phyloP scores from a whole-genome alignment of 768 basidiomycete species.

The Lactifluus subvellereus region DNA sequence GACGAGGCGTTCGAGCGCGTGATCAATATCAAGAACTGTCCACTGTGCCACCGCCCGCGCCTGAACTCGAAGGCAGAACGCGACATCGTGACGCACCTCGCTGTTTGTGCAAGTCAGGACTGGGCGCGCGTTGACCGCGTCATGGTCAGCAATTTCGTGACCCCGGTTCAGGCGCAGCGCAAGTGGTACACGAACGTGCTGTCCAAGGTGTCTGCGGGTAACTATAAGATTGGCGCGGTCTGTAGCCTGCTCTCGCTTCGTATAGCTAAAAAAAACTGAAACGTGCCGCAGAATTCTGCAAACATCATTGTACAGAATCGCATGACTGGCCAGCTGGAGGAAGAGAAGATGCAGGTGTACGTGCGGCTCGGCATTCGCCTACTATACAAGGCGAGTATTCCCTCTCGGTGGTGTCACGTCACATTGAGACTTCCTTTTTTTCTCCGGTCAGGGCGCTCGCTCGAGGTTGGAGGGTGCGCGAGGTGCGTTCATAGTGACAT shows the following conservation, averaged over 20 bases:
- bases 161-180: constrained; percentile 88
- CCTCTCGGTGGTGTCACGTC: background rate
- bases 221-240: constrained; percentile 87
- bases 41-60: constrained; percentile 85
- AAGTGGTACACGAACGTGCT: constrained; percentile 96
- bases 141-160: constrained; percentile 91
- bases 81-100: constrained; percentile 96
- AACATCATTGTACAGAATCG: constrained; percentile 98
- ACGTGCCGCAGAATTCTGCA: constrained; percentile 69
- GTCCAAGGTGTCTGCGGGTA: constrained; percentile 77
- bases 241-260: constrained; percentile 29
- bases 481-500: constrained; percentile 43
- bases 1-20: constrained; percentile 65
- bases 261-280: background rate
- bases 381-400: constrained; percentile 62
- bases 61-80: constrained; percentile 83
- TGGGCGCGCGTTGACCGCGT: constrained; percentile 87
- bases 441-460: constrained; percentile 58
- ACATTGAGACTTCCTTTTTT: background rate
- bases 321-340: constrained; percentile 83
- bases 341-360: constrained; percentile 98
- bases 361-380: constrained; percentile 89
- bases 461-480: constrained; percentile 84
- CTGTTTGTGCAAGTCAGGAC: constrained; percentile 89
- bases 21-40: constrained; percentile 93